Evolutionary conservation across 2,329 filamentous ascomycete genomes (phyloP).

Genomic region (Fusarium sp.): DNA sequence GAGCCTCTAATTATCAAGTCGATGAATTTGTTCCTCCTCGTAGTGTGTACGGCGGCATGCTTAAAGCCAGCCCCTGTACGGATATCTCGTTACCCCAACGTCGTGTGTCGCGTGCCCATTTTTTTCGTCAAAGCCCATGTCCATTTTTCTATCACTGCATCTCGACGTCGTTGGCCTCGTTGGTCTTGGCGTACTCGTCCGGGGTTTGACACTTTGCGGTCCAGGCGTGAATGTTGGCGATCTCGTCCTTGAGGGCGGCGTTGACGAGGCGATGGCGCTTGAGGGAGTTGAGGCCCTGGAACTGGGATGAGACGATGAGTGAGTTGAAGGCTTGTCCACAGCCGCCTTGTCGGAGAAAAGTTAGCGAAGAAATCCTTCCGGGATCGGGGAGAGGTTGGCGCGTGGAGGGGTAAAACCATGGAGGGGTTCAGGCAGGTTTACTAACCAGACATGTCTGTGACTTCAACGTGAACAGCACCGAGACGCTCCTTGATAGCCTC

Average conservation of each 20-base stretch:
- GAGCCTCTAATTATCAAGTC: slow-evolving; percentile 35
- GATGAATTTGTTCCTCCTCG: slow-evolving; percentile 16
- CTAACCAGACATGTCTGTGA: slow-evolving; percentile 92
- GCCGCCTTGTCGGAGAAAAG: slow-evolving; percentile 60
- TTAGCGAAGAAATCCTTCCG: slow-evolving; percentile 17
- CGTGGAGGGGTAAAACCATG: slow-evolving; percentile 20
- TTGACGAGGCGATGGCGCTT: slow-evolving; percentile 91
- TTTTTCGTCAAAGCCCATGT: slow-evolving; percentile 13
- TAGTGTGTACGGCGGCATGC: slow-evolving; percentile 32
- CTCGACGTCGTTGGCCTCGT: slow-evolving; percentile 23
- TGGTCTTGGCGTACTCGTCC: slow-evolving; percentile 79
- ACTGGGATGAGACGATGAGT: slow-evolving; percentile 73
- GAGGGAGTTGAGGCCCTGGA: slow-evolving; percentile 79
- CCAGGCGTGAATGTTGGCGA: slow-evolving; percentile 93
- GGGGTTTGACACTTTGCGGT: slow-evolving; percentile 94
- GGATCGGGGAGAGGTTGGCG: slow-evolving; percentile 7
- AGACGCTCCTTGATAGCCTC: slow-evolving; percentile 77
- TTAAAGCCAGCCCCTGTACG: slow-evolving; percentile 15
- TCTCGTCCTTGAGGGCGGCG: slow-evolving; percentile 84
- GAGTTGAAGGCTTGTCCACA: slow-evolving; percentile 72
- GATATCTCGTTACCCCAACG: slow-evolving; percentile 21
- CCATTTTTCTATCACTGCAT: slow-evolving; percentile 12
- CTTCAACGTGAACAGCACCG: slow-evolving; percentile 82
- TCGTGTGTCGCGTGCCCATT: not conserved
- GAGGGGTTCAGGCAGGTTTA: slow-evolving; percentile 23